Conservation (phyloP, 345 rosid species). For the Linum usitatissimum region DNA sequence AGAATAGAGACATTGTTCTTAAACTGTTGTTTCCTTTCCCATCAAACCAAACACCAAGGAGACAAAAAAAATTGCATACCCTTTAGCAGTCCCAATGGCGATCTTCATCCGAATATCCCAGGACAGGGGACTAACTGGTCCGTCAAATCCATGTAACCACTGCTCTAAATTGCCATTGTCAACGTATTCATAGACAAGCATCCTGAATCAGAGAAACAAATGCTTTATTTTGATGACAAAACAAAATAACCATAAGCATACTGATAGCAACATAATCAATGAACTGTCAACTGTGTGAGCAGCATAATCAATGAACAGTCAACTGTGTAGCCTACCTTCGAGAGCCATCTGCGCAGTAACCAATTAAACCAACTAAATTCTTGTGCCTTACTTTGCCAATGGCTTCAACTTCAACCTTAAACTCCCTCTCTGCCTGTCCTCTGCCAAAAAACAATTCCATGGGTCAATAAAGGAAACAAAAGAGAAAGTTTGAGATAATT, state of each 20-base stretch:
- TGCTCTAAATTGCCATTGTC: slow-evolving; percentile 89
- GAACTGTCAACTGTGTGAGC: neutral
- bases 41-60: neutral
- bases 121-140: slow-evolving; percentile 63
- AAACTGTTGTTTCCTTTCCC: too few species aligned
- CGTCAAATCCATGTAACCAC: slow-evolving; percentile 86
- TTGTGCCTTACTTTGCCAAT: slow-evolving; percentile 91
- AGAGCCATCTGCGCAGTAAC: slow-evolving; percentile 97
- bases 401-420: slow-evolving; percentile 94
- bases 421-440: slow-evolving; percentile 98
- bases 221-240: neutral
- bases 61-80: slow-evolving; percentile 18
- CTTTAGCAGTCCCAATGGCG: slow-evolving; percentile 74
- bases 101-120: slow-evolving; percentile 84
- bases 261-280: neutral
- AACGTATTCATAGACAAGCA: slow-evolving; percentile 83
- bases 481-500: too few species aligned
- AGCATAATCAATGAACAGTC: slow-evolving; percentile 2
- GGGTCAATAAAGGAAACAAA: neutral
- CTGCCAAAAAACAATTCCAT: slow-evolving; percentile 14
- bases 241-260: slow-evolving; percentile 6
- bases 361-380: slow-evolving; percentile 88
- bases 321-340: slow-evolving; percentile 41
- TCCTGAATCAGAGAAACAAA: slow-evolving; percentile 23
- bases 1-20: slow-evolving; percentile 10